phyloP scores from a whole-genome alignment of 805 yeast genomes.

The Pichia heedii region DNA sequence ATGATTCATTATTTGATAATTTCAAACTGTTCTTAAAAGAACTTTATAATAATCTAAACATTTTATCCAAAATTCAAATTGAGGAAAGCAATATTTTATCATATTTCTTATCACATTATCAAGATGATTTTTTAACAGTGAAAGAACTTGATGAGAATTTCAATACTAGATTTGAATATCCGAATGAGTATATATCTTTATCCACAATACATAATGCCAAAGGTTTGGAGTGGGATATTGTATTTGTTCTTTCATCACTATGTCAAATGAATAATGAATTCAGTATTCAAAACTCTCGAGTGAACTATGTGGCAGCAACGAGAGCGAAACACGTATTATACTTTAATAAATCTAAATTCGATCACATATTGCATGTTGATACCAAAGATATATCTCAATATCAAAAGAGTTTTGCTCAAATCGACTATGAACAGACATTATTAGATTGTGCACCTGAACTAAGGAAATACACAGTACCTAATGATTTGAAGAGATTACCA shows the following conservation, averaged over 20 bases:
- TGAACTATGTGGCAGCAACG: constrained; percentile 56
- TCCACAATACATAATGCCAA: constrained; percentile 71
- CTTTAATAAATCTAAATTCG: constrained; percentile 20
- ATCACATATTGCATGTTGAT: constrained; percentile 17
- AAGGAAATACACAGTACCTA: neutral
- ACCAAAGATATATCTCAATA: neutral
- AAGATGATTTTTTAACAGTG: constrained; percentile 12
- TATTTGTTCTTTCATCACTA: constrained; percentile 34
- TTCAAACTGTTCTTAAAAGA: constrained; percentile 28
- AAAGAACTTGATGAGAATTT: neutral
- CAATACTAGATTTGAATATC: neutral
- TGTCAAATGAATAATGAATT: neutral
- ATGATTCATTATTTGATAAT: constrained; percentile 11
- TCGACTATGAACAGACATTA: constrained; percentile 3
- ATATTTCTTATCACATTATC: constrained; percentile 33
- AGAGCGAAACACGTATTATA: constrained; percentile 46
- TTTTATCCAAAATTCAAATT: constrained; percentile 17
- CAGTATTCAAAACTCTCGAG: constrained; percentile 3
- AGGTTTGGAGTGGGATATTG: constrained; percentile 66
- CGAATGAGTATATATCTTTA: constrained; percentile 33
- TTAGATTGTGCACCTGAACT: constrained; percentile 7
- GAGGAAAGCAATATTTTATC: constrained; percentile 26
- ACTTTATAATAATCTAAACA: constrained; percentile 28
- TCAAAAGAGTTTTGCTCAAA: neutral
- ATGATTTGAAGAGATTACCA: constrained; percentile 8